Conservation (phyloP, 768 basidiomycete species). For the Kockovaella imperatae region DNA sequence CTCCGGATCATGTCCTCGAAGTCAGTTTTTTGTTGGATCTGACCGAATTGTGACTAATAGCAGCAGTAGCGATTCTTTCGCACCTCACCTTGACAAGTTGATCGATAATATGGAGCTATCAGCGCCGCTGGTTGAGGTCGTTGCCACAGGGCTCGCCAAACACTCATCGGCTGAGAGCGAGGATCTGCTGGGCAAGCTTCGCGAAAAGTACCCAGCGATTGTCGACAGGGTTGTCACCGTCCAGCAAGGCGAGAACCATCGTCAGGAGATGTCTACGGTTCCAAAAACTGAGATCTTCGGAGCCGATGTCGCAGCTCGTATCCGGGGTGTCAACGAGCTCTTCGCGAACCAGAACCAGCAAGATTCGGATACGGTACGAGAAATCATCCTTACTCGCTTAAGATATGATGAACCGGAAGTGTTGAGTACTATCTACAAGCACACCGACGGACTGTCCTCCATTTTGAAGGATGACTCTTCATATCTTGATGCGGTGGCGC, state of each 20-base stretch:
- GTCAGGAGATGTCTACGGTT: neutral
- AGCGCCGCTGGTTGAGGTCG: slow-evolving; percentile 6
- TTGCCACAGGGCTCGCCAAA: slow-evolving; percentile 7
- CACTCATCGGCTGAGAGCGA: slow-evolving; percentile 10
- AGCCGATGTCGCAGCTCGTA: slow-evolving; percentile 58
- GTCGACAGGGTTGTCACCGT: slow-evolving; percentile 18
- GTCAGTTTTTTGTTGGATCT: slow-evolving; percentile 5
- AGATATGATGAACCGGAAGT: slow-evolving; percentile 60
- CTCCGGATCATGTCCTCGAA: slow-evolving; percentile 5
- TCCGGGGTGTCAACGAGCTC: slow-evolving; percentile 56
- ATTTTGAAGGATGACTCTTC: no score
- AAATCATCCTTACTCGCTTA: slow-evolving; percentile 52
- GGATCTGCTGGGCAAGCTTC: no score
- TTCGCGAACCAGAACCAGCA: no score
- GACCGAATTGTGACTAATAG: slow-evolving; percentile 7
- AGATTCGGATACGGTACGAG: slow-evolving; percentile 9
- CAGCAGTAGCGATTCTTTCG: neutral
- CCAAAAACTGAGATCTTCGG: slow-evolving; percentile 45
- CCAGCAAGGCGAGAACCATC: slow-evolving; percentile 5
- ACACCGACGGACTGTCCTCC: no score
- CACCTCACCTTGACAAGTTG: neutral
- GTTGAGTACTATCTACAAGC: slow-evolving; percentile 60
- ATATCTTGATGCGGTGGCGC: no score
- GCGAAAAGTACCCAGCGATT: slow-evolving; percentile 25
- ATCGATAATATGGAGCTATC: slow-evolving; percentile 15